phyloP scores from a whole-genome alignment of 768 basidiomycete genomes.

The Paxillus rubicundulus region DNA sequence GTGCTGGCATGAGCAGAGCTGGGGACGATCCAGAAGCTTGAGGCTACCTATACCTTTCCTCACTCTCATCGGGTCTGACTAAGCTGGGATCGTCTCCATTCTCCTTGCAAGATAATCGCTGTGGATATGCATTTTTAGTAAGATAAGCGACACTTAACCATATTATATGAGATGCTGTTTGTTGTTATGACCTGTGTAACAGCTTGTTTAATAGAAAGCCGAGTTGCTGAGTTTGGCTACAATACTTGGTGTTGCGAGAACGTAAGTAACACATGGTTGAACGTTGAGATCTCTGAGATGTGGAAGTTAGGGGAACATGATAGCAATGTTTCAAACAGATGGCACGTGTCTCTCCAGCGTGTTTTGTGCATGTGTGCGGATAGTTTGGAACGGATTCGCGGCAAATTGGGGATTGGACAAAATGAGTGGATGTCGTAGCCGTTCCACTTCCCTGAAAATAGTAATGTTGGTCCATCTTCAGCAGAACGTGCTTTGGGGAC shows the following conservation, averaged over 20 bases:
- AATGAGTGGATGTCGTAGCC: constrained; percentile 66
- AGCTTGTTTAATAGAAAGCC: constrained; percentile 19
- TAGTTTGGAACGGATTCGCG: constrained; percentile 71
- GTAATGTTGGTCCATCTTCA: not conserved
- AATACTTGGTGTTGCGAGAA: too few species aligned
- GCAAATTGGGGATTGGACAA: constrained; percentile 63
- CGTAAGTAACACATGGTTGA: too few species aligned
- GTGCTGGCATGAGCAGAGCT: constrained; percentile 74
- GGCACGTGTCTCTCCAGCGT: constrained; percentile 58
- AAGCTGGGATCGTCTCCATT: not conserved
- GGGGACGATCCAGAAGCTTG: constrained; percentile 45
- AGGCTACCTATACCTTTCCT: not conserved
- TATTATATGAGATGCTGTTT: constrained; percentile 15
- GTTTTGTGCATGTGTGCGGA: constrained; percentile 77
- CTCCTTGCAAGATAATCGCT: constrained; percentile 6
- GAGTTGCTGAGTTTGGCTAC: not conserved
- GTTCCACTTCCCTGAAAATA: constrained; percentile 56
- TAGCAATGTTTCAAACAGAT: not conserved
- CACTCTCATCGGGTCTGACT: not conserved
- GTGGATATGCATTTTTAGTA: constrained; percentile 19
- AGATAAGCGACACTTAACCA: constrained; percentile 18
- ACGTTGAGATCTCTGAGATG: too few species aligned
- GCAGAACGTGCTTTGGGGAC: constrained; percentile 25
- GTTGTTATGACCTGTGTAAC: constrained; percentile 20
- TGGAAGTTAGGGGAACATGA: not conserved